These are phyloP conservation scores for Diaporthe eres DNA, from an alignment of 2,329 filamentous ascomycete genomes.

Conservation along the genomic window DNA sequence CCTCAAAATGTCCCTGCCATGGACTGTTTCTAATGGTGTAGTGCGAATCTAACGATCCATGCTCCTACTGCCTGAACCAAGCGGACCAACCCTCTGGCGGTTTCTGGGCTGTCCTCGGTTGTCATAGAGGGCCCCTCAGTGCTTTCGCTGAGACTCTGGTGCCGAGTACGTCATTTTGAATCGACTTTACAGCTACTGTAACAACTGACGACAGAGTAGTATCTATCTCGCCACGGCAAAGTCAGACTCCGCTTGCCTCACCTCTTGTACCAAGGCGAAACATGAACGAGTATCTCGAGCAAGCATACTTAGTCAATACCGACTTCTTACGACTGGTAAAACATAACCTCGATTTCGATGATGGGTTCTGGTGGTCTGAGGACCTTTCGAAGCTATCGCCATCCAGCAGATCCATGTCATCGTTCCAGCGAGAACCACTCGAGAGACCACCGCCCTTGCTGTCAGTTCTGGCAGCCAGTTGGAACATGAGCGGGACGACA, in stretches of 20 bases:
- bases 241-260: conserved; percentile 65
- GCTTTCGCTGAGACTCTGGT: conserved; percentile 64
- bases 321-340: conserved; percentile 58
- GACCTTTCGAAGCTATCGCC: conserved; percentile 59
- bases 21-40: conserved; percentile 46
- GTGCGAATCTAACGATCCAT: conserved; percentile 67
- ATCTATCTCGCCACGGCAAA: conserved; percentile 62
- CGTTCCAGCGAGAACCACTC: conserved; percentile 55
- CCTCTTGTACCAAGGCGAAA: conserved; percentile 63
- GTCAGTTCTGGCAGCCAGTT: conserved; percentile 64
- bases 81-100: conserved; percentile 55
- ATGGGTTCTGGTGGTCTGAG: conserved; percentile 72
- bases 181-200: not conserved
- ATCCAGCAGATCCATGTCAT: conserved; percentile 54
- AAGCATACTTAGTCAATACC: conserved; percentile 59
- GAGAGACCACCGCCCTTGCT: conserved; percentile 64
- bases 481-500: conserved; percentile 62
- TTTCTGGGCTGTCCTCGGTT: conserved; percentile 65
- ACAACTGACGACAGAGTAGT: conserved; percentile 50
- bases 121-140: conserved; percentile 63
- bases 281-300: conserved; percentile 67
- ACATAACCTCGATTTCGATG: conserved; percentile 65
- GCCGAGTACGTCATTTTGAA: conserved; percentile 57
- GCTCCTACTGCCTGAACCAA: conserved; percentile 60
- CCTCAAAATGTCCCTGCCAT: conserved; percentile 43